phyloP scores from a whole-genome alignment of 768 basidiomycete genomes.

The Suillus subalutaceus region DNA sequence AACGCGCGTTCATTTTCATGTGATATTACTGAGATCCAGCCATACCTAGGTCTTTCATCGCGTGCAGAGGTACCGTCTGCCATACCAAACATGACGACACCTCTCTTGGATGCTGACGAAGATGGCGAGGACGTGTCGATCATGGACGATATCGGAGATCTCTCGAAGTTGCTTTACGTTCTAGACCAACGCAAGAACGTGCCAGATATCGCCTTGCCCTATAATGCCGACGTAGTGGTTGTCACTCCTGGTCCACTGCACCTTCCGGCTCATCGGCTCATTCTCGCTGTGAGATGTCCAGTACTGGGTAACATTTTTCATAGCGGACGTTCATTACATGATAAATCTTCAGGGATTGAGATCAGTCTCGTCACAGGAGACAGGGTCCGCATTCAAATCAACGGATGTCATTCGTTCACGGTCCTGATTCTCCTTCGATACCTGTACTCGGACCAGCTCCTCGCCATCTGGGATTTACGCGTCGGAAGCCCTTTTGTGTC shows the following conservation, averaged over 20 bases:
- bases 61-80: background rate
- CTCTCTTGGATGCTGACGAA: slow-evolving; percentile 29
- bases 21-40: slow-evolving; percentile 68
- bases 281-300: slow-evolving; percentile 65
- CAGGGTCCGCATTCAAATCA: slow-evolving; percentile 42
- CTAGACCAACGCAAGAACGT: slow-evolving; percentile 13
- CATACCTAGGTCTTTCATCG: slow-evolving; percentile 45
- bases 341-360: slow-evolving; percentile 32
- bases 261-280: slow-evolving; percentile 64
- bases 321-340: slow-evolving; percentile 32
- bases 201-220: slow-evolving; percentile 23
- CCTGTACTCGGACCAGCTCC: slow-evolving; percentile 84
- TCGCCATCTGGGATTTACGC: slow-evolving; percentile 84
- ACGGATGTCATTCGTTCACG: slow-evolving; percentile 64
- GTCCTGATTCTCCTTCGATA: slow-evolving; percentile 79
- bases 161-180: slow-evolving; percentile 27
- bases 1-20: slow-evolving; percentile 59
- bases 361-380: slow-evolving; percentile 24
- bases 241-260: slow-evolving; percentile 44
- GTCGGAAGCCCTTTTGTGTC: slow-evolving; percentile 48
- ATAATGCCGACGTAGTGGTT: slow-evolving; percentile 69
- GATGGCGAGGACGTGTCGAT: slow-evolving; percentile 43
- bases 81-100: background rate
- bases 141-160: slow-evolving; percentile 37
- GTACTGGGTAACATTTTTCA: slow-evolving; percentile 48